Percentiles rank a stretch among this genome's conserved stretches.
Conservation (phyloP, 371 early-diverging fungal species). For the Mucor plumbeus region DNA sequence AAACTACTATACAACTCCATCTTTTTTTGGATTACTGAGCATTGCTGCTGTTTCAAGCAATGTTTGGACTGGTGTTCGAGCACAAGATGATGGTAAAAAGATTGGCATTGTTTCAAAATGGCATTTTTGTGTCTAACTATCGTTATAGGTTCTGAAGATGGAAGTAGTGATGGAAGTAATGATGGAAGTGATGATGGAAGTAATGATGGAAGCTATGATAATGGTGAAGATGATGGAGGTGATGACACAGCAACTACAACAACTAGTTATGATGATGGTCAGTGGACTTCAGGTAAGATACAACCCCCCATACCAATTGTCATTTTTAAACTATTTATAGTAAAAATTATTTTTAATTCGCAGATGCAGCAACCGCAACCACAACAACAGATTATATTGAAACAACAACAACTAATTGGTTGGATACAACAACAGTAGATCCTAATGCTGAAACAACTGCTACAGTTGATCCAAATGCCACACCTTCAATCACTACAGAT, state of each 20-base stretch:
- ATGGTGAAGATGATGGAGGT: not conserved
- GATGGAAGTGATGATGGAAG: constrained; percentile 8
- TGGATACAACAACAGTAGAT: constrained; percentile 11
- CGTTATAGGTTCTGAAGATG: too few species aligned
- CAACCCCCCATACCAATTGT: not conserved
- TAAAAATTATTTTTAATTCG: not conserved
- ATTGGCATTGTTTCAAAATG: not conserved
- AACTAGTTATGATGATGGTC: constrained; percentile 9
- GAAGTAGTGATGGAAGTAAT: constrained; percentile 3
- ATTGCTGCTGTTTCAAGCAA: constrained; percentile 11
- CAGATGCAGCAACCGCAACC: constrained; percentile 4
- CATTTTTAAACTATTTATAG: not conserved
- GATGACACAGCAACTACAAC: constrained; percentile 7
- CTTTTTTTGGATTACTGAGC: constrained; percentile 2
- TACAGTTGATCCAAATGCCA: not conserved
- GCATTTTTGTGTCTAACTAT: not conserved
- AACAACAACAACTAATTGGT: not conserved
- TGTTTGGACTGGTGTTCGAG: constrained; percentile 25
- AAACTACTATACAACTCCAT: not conserved
- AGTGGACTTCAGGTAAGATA: constrained; percentile 18
- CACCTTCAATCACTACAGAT: constrained; percentile 1
- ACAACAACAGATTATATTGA: constrained; percentile 10
- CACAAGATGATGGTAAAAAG: constrained; percentile 17
- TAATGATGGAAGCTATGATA: not conserved
- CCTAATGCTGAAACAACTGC: constrained; percentile 5